A percentile compares a stretch with the other conserved stretches of the same genome.
These are phyloP conservation scores for Claviceps digitariae DNA, from an alignment of 2,329 filamentous ascomycete species.

Conservation along the genomic window DNA sequence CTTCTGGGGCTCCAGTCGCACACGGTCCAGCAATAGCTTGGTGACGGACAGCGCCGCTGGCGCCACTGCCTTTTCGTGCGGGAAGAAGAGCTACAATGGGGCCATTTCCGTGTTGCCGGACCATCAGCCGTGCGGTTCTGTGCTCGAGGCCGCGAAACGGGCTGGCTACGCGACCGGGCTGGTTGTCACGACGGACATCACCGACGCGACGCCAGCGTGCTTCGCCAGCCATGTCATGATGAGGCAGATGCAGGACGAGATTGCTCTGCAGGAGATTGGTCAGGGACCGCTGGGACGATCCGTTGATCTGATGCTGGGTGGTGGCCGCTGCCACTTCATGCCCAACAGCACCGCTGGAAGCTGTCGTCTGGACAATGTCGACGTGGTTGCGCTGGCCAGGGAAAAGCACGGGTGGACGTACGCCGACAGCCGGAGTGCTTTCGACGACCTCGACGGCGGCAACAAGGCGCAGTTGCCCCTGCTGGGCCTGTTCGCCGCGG, in stretches of 20 bases:
- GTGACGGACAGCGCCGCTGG: conserved; percentile 96
- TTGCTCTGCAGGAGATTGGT: conserved; percentile 85
- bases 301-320: conserved; percentile 86
- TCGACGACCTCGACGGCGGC: conserved; percentile 60
- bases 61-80: conserved; percentile 91
- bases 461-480: conserved; percentile 61
- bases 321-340: conserved; percentile 85
- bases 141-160: conserved; percentile 82
- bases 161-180: conserved; percentile 86
- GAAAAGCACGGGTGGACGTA: conserved; percentile 70
- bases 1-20: conserved; percentile 81
- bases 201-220: conserved; percentile 90
- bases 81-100: conserved; percentile 87
- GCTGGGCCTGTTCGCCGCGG: conserved; percentile 69
- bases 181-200: conserved; percentile 88
- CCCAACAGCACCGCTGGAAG: conserved; percentile 69
- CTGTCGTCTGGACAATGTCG: conserved; percentile 66
- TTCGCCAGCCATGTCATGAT: conserved; percentile 80
- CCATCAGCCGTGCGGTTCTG: conserved; percentile 77
- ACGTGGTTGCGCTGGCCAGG: conserved; percentile 61
- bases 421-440: conserved; percentile 55
- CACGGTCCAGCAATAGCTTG: conserved; percentile 67
- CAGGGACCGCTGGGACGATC: conserved; percentile 74
- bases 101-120: conserved; percentile 85
- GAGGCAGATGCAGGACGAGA: conserved; percentile 72